Base-by-base conservation (phyloP, 108 stramenopile species). In the Seminavis robusta region DNA sequence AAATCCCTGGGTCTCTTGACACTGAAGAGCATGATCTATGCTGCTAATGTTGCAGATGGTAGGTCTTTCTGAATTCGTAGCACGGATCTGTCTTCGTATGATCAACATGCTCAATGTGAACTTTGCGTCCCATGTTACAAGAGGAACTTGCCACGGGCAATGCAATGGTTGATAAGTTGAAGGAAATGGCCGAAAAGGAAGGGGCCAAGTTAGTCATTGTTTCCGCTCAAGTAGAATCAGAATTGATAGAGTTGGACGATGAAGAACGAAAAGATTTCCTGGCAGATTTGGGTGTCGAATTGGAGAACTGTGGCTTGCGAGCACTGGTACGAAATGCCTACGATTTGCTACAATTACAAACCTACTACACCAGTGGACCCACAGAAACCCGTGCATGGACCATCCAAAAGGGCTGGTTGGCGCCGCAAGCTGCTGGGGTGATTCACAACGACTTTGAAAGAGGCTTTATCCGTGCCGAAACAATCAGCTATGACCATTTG, bases 381-480 rank as follows among this genome's bases (percentile, higher is more conserved):
- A 87, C 82, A 31, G 99, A 99, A 63, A 95, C 95, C 0, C 58
- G 94, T 28, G 99, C 99, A 23, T 99, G 99, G 99, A 98, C 96
- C 5, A 96, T 99, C 46, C 57, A 52, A 13, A 76, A 74, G 53
- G 98, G 98, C 19, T 95, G 94, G 85, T 95, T 71, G 40, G 99
- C 99, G 16, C 98, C 95, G 9, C 62, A 96, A 50, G 95, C 96
- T 16, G 96, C 96, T 6, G 99, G 98, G 3, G 96, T 97, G 8
- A 99, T 99, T 63, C 99, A 99, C 78, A 81, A 85, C 38, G 99
- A 99, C 61, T 98, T 99, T 64, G 95, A 95, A 59, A 75, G 94
- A 7, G 96, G 98, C 33, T 99, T 99, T 65, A 99, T 99, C 67
- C 88, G 95, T 11, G 99, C 99, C 8, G 99, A 99, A 56, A 95